Evolutionary conservation across 345 rosid genomes (phyloP).

Genomic region (Acer negundo): DNA sequence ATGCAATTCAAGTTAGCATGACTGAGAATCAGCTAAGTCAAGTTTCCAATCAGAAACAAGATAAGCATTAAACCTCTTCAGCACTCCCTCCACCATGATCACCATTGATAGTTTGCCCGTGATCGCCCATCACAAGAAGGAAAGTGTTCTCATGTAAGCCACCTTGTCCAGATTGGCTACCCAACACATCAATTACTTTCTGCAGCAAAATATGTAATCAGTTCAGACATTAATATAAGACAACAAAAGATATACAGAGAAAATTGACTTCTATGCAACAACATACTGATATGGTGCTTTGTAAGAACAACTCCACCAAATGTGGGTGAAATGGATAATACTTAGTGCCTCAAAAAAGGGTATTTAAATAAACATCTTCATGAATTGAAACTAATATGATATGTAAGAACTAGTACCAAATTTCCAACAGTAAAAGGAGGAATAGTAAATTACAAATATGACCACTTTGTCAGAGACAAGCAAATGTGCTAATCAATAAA

Average conservation of each 20-base stretch:
- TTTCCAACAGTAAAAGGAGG: background rate
- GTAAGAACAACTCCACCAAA: too few relatives aligned
- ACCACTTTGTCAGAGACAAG: background rate
- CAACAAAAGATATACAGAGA: background rate
- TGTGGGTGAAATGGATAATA: background rate
- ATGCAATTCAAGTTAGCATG: slow-evolving; percentile 25
- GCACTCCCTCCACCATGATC: slow-evolving; percentile 99
- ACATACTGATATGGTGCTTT: too few relatives aligned
- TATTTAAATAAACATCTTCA: slow-evolving; percentile 4
- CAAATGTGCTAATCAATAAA: background rate
- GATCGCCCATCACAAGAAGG: slow-evolving; percentile 96
- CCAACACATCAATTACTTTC: slow-evolving; percentile 64
- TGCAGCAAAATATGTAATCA: slow-evolving; percentile 27
- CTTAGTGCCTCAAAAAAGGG: slow-evolving; percentile 6
- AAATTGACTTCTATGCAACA: slow-evolving; percentile 6
- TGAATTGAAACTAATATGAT: background rate
- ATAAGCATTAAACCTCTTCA: slow-evolving; percentile 64
- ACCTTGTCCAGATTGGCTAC: slow-evolving; percentile 73
- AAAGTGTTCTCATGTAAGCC: slow-evolving; percentile 80
- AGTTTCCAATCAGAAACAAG: slow-evolving; percentile 9
- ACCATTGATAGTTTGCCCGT: slow-evolving; percentile 94
- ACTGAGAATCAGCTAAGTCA: slow-evolving; percentile 15
- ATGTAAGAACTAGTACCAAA: background rate
- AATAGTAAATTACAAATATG: background rate
- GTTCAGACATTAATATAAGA: slow-evolving; percentile 6